Evolutionary conservation across 75 land plant genomes (phyloP), one percentile per base, ranked within the genome.

Genomic region (Pinus taeda): DNA sequence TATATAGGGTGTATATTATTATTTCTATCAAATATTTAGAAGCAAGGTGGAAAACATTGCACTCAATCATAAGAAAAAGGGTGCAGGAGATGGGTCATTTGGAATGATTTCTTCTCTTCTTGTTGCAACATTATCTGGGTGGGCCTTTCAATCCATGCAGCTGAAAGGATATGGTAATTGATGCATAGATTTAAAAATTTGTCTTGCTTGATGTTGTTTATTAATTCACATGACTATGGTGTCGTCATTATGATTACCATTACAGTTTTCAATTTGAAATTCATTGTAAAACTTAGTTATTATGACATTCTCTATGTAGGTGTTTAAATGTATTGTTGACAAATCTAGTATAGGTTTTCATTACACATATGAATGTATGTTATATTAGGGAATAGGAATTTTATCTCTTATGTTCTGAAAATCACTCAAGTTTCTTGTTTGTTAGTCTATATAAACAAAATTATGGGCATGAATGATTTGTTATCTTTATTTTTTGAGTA

Each of bases 91-190:
- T 97, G 99, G 98, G 62, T 84, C 99, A 30, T 90, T 93, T 59
- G 99, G 99, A 60, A 97, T 97, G 93, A 75, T 94, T 36, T 84
- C 90, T 7, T 92, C 95, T 57, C 95, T 97, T 73, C 45, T 88
- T 69, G 94, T 94, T 60, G 99, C 99, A 81, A 97, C 99, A 77
- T 77, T 94, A 57, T 82, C 99, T 57, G 98, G 99, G 99, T 94
- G 65, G 74, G 65, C 57, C 20, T 57, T 56, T 26, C 36, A 29
- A 30, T 70, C 9, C 15, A 6, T 15, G 55, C 20, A 65, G 39
- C 39, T 24, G 18, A 67, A 7, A 20, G 71, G 71, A 21, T 69
- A 18, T 69, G 45, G 53, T 69, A 20, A 18, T 36, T 20, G 18
- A 9, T n/a, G 42, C 21, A 42, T 37, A n/a, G 53, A 67, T 67